Percentiles rank a stretch among this genome's conserved stretches.
Conservation (phyloP, 331 rosid genomes). For the Prunus yedoensis region DNA sequence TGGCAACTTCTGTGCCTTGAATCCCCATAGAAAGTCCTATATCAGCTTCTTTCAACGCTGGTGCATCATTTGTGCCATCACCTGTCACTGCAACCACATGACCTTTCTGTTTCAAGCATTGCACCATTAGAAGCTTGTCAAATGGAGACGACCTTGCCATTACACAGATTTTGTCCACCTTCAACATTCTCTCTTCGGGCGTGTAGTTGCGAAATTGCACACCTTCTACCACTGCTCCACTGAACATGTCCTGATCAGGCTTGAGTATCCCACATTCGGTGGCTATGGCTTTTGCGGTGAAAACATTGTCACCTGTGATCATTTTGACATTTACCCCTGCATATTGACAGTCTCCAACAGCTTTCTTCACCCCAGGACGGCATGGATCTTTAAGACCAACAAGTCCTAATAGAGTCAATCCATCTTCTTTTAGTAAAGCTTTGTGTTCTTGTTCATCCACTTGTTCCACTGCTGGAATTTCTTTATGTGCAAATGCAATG, state of each 20-base stretch:
- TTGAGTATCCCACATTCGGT: conserved; percentile 36
- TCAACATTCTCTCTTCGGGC: conserved; percentile 22
- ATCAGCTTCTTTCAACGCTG: conserved; percentile 35
- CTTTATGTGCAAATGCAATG: conserved; percentile 31
- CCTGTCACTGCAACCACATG: conserved; percentile 45
- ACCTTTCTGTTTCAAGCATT: conserved; percentile 36
- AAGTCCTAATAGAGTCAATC: conserved; percentile 29
- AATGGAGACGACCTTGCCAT: conserved; percentile 36
- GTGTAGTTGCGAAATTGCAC: conserved; percentile 30
- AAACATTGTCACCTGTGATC: conserved; percentile 38
- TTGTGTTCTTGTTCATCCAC: neutral
- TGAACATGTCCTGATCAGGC: neutral
- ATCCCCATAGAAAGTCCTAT: conserved; percentile 42
- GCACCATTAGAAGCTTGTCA: conserved; percentile 39
- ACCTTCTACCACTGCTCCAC: conserved; percentile 29
- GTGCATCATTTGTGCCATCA: conserved; percentile 36
- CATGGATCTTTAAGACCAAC: conserved; percentile 36
- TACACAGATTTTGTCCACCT: conserved; percentile 29
- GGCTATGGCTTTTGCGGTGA: conserved; percentile 35
- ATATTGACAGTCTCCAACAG: conserved; percentile 22
- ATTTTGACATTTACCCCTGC: conserved; percentile 29
- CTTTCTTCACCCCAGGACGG: conserved; percentile 19
- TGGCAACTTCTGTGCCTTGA: conserved; percentile 36
- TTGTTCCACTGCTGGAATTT: conserved; percentile 5
- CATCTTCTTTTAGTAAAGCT: conserved; percentile 12